phyloP scores from a whole-genome alignment of 2,329 filamentous ascomycete species.

The Sclerotinia borealis region DNA sequence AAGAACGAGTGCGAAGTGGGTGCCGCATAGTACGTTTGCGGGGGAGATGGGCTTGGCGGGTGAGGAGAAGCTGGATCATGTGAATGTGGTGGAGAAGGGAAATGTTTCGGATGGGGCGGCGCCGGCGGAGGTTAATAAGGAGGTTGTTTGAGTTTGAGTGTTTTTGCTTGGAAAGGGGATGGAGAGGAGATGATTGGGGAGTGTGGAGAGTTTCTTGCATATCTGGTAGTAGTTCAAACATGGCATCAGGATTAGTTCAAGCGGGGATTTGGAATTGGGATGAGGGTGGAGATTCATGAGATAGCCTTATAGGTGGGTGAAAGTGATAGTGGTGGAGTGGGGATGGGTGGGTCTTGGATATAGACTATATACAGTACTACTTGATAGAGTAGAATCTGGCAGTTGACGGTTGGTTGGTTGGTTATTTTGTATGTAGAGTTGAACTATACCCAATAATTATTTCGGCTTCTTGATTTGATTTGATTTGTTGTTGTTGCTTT shows the following conservation, averaged over 20 bases:
- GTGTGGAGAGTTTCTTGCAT: not conserved
- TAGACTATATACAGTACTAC: not conserved
- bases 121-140: not conserved
- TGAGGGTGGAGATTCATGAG: not conserved
- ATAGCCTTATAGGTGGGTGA: too few relatives aligned
- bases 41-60: slow-evolving; percentile 21
- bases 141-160: slow-evolving; percentile 15
- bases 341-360: not conserved
- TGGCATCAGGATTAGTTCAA: not conserved
- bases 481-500: not conserved
- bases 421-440: not conserved
- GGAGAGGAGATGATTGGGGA: too few relatives aligned
- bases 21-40: slow-evolving; percentile 29
- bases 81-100: slow-evolving; percentile 11
- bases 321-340: too few relatives aligned
- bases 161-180: too few relatives aligned
- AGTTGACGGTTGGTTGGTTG: too few relatives aligned
- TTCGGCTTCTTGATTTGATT: not conserved
- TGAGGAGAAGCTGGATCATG: slow-evolving; percentile 9
- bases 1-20: slow-evolving; percentile 30
- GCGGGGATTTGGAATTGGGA: not conserved
- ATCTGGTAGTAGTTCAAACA: not conserved
- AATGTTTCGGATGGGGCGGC: not conserved
- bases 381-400: not conserved
- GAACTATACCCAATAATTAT: slow-evolving; percentile 12